Evolutionary conservation across 2,329 filamentous ascomycete species (phyloP).

Genomic region (Pyrenochaeta sp.): DNA sequence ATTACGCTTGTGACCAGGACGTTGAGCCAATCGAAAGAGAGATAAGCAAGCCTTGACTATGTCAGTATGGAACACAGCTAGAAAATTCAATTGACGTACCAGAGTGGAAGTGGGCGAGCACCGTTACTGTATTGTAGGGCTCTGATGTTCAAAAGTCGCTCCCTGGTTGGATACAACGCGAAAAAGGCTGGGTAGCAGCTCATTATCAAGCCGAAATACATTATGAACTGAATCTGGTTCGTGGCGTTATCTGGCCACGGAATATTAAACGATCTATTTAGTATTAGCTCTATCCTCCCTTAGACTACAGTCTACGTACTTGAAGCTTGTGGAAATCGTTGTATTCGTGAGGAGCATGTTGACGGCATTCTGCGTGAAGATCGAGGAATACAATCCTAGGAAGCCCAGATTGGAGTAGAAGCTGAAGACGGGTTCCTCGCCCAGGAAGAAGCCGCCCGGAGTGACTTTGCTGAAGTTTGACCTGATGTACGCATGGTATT

Average conservation of each 20-base stretch:
- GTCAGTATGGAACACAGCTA: background rate
- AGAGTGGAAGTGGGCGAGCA: slow-evolving; percentile 78
- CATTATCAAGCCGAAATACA: slow-evolving; percentile 82
- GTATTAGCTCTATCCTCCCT: background rate
- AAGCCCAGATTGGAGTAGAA: slow-evolving; percentile 72
- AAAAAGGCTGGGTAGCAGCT: slow-evolving; percentile 83
- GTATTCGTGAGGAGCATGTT: slow-evolving; percentile 74
- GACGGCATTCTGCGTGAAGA: slow-evolving; percentile 90
- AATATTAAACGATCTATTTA: slow-evolving; percentile 18
- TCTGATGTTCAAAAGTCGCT: slow-evolving; percentile 77
- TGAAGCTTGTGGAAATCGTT: slow-evolving; percentile 70
- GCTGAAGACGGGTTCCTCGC: slow-evolving; percentile 67
- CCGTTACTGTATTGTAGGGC: slow-evolving; percentile 89
- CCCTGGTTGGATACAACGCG: slow-evolving; percentile 80
- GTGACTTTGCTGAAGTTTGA: slow-evolving; percentile 69
- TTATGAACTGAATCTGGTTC: slow-evolving; percentile 72
- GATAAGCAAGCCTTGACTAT: slow-evolving; percentile 66
- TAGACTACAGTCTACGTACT: slow-evolving; percentile 5
- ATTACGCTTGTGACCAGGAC: slow-evolving; percentile 71
- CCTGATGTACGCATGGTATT: slow-evolving; percentile 70
- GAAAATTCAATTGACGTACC: slow-evolving; percentile 53
- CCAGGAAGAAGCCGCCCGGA: slow-evolving; percentile 77
- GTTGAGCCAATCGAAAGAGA: slow-evolving; percentile 77
- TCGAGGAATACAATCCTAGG: slow-evolving; percentile 65
- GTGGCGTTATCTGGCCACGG: slow-evolving; percentile 23